Conservation (phyloP, 2,329 filamentous ascomycete species). For the Xylariaceae sp. region DNA sequence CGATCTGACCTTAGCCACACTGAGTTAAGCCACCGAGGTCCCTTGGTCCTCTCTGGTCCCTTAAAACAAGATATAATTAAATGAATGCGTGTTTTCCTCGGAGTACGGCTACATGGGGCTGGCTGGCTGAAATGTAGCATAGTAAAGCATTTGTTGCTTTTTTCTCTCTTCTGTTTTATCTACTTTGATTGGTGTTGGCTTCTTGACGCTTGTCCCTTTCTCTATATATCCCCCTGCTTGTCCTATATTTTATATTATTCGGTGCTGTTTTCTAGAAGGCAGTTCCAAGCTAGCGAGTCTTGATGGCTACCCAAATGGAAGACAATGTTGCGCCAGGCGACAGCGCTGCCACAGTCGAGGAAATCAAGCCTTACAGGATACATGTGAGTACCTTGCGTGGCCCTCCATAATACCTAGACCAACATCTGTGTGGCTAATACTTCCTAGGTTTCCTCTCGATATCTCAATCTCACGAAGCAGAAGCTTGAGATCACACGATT, state of each 20-base stretch:
- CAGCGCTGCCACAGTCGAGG: constrained; percentile 45
- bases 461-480: constrained; percentile 70
- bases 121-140: constrained; percentile 8
- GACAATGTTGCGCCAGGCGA: constrained; percentile 38
- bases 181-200: not conserved
- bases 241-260: constrained; percentile 20
- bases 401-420: not conserved
- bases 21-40: constrained; percentile 40
- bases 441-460: constrained; percentile 67
- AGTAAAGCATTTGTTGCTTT: not conserved
- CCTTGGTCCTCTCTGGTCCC: constrained; percentile 21
- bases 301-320: constrained; percentile 38
- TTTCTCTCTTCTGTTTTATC: not conserved
- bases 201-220: constrained; percentile 1
- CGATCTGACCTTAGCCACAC: constrained; percentile 40
- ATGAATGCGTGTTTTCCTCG: constrained; percentile 9
- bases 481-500: constrained; percentile 72
- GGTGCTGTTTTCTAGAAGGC: constrained; percentile 14
- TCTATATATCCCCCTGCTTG: not conserved
- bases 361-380: constrained; percentile 62
- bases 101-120: constrained; percentile 10
- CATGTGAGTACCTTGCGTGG: constrained; percentile 55
- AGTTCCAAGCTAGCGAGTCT: constrained; percentile 3
- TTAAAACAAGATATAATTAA: constrained; percentile 39
- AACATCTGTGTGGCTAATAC: constrained; percentile 39